Percentiles rank a stretch among this genome's conserved stretches.
phyloP scores from a whole-genome alignment of 768 basidiomycete species.

The Calocybe indica region DNA sequence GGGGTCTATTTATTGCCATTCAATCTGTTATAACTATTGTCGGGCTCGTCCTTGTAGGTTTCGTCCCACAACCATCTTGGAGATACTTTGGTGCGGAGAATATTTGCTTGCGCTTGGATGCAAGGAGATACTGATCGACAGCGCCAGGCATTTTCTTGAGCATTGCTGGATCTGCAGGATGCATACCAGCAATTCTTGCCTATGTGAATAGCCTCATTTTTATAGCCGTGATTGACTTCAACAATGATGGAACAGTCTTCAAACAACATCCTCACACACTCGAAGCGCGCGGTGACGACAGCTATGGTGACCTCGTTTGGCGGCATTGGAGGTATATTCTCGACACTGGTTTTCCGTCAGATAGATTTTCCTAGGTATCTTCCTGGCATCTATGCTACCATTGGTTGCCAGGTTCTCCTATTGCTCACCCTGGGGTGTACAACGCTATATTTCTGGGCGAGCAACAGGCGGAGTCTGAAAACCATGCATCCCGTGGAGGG shows the following conservation, averaged over 20 bases:
- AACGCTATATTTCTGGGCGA: conserved; percentile 28
- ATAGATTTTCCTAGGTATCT: conserved; percentile 38
- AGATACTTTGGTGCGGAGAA: conserved; percentile 34
- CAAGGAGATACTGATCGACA: conserved; percentile 3
- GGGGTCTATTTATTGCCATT: conserved; percentile 35
- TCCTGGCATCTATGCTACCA: conserved; percentile 41
- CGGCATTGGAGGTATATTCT: conserved; percentile 42
- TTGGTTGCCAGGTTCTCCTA: conserved; percentile 37
- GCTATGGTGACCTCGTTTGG: conserved; percentile 41
- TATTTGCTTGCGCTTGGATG: background rate
- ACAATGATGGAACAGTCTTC: conserved; percentile 27
- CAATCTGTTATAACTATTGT: conserved; percentile 34
- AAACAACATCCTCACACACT: conserved; percentile 45
- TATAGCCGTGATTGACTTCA: background rate
- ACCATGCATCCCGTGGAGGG: conserved; percentile 21
- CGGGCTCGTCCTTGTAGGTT: conserved; percentile 38
- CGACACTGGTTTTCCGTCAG: conserved; percentile 42
- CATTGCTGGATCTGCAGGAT: conserved; percentile 39
- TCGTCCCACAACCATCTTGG: conserved; percentile 24
- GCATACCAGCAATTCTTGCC: conserved; percentile 42
- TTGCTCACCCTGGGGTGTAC: conserved; percentile 33
- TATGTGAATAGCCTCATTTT: conserved; percentile 29
- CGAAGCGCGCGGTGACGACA: conserved; percentile 43
- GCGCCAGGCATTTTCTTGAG: conserved; percentile 37
- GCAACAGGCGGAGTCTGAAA: conserved; percentile 27